Evolutionary conservation across 441 rosid genomes (phyloP).

Genomic region (Omphalea diandra): DNA sequence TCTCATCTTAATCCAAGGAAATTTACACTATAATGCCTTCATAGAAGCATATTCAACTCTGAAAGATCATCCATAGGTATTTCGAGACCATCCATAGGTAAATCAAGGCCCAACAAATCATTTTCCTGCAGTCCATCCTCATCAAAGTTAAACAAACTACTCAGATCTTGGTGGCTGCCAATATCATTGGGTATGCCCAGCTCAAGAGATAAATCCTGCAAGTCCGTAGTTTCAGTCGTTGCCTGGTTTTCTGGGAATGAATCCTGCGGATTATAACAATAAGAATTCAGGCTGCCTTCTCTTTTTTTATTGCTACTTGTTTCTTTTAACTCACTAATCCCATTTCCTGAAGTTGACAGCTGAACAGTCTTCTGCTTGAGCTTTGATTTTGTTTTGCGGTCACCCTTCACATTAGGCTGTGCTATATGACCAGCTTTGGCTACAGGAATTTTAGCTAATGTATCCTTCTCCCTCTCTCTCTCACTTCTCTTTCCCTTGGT

Average conservation of each 20-base stretch:
- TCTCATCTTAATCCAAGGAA: constrained; percentile 33
- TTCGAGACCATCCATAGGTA: constrained; percentile 43
- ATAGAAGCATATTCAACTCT: constrained; percentile 34
- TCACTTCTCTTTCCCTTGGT: constrained; percentile 70
- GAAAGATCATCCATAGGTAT: constrained; percentile 50
- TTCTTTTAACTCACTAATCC: constrained; percentile 29
- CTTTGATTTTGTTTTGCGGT: constrained; percentile 56
- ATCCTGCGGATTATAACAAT: constrained; percentile 17
- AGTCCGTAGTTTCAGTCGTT: constrained; percentile 26
- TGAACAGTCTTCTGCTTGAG: constrained; percentile 53
- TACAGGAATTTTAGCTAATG: constrained; percentile 23
- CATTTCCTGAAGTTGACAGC: constrained; percentile 42
- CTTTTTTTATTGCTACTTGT: constrained; percentile 29
- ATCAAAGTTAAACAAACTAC: constrained; percentile 43
- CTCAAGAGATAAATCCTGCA: constrained; percentile 43
- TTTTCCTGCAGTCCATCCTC: constrained; percentile 54
- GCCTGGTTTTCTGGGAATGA: constrained; percentile 30
- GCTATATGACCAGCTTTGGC: constrained; percentile 38
- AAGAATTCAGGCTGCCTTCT: constrained; percentile 26
- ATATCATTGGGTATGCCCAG: constrained; percentile 33
- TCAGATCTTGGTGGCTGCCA: constrained; percentile 38
- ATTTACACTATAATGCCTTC: constrained; percentile 40
- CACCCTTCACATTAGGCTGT: constrained; percentile 34
- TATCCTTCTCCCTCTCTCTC: constrained; percentile 46
- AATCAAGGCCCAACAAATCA: constrained; percentile 41